Conservation (phyloP, 257 asterid genomes). For the Echium plantagineum region DNA sequence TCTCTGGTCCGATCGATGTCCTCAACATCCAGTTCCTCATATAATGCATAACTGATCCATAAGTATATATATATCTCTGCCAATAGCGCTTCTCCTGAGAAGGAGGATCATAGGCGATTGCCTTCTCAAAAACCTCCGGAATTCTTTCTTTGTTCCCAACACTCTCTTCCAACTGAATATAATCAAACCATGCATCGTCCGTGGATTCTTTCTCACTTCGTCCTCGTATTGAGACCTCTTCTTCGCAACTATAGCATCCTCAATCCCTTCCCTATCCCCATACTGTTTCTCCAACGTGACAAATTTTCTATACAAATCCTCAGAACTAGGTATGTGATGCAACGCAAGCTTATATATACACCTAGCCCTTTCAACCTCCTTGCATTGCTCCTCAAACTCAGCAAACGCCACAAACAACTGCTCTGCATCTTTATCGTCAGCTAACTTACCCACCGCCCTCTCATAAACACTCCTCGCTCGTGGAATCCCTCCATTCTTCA, state of each 20-base stretch:
- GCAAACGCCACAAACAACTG: no score
- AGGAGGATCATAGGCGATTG: conserved; percentile 89
- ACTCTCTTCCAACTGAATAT: conserved; percentile 67
- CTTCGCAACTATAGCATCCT: conserved; percentile 86
- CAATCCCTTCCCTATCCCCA: conserved; percentile 88
- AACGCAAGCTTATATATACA: conserved; percentile 71
- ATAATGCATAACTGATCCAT: conserved; percentile 85
- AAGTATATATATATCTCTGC: conserved; percentile 86
- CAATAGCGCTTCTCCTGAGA: conserved; percentile 86
- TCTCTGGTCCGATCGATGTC: conserved; percentile 78
- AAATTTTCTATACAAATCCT: conserved; percentile 77
- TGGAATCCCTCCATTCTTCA: no score
- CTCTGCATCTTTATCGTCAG: no score
- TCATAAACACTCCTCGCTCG: no score
- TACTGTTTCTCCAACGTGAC: conserved; percentile 91
- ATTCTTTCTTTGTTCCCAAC: conserved; percentile 51
- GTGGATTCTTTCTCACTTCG: conserved; percentile 79
- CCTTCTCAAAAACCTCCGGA: conserved; percentile 84
- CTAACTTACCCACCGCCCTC: no score
- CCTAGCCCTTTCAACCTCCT: no score
- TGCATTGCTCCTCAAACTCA: no score
- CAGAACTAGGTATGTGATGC: conserved; percentile 89
- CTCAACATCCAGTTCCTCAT: conserved; percentile 81
- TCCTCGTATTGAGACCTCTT: conserved; percentile 78
- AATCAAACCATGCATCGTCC: conserved; percentile 87